phyloP scores from a whole-genome alignment of 1,139 yeast species.

The Cylindricascospora bacillispora region DNA sequence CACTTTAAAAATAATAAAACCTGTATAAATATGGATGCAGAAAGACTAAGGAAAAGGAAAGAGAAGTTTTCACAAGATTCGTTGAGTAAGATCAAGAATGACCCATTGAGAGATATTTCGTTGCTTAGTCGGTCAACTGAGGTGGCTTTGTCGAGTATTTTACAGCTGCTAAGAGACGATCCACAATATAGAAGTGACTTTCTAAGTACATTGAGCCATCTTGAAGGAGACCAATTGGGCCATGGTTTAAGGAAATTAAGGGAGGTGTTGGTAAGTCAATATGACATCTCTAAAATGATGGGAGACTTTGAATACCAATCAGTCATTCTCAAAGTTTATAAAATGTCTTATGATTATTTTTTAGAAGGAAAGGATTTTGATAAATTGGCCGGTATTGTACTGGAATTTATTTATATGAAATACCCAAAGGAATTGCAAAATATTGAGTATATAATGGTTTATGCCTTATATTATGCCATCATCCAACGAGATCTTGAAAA shows the following conservation, averaged over 20 bases:
- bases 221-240: constrained; percentile 3
- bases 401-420: not conserved
- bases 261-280: constrained; percentile 10
- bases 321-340: constrained; percentile 6
- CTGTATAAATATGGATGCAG: not conserved
- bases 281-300: constrained; percentile 4
- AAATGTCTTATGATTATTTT: constrained; percentile 8
- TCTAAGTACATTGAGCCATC: not conserved
- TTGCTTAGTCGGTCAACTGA: constrained; percentile 9
- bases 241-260: constrained; percentile 15
- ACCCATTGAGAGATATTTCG: constrained; percentile 10
- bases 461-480: not conserved
- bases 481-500: not conserved
- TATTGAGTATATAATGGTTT: not conserved
- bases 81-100: constrained; percentile 7
- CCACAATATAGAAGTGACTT: not conserved
- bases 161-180: not conserved
- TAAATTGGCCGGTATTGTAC: constrained; percentile 1
- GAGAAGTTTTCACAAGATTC: constrained; percentile 11
- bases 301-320: constrained; percentile 3
- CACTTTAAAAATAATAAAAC: too few relatives aligned
- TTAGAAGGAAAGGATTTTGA: constrained; percentile 4
- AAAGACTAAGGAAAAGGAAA: constrained; percentile 6
- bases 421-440: not conserved
- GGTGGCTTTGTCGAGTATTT: not conserved